Evolutionary conservation across 805 yeast genomes (phyloP), one percentile per base, ranked within the genome.

Genomic region (Hanseniaspora guilliermondii): DNA sequence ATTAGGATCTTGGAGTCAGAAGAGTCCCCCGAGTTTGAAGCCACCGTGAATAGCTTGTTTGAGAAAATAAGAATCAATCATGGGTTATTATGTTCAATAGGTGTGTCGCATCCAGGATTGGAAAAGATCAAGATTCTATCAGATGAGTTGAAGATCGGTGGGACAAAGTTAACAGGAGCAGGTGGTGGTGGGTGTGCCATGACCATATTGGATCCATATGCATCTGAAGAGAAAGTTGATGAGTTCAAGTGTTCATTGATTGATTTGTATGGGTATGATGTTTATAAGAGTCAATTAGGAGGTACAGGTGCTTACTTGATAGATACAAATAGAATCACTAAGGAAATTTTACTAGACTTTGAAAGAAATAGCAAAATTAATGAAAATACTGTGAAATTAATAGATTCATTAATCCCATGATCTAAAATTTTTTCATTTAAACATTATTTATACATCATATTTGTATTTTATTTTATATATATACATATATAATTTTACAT

Each of bases 171-270:
- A 53, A 93, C 98, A 0, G 98, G 98, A 41, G 98, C 98, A 0
- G 98, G 98, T 36, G 98, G 98, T 21, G 98, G 98, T 49, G 98
- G 98, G 2, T 93, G 98, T 72, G 95, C 97, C 11, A 83, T 93
- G 55, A 93, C 97, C 0, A 69, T 93, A 38, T 72, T 89, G 16
- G 71, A 77, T 47, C 45, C 55, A 12, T 60, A 61, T 17, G 79
- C 76, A 40, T 60, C 61, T 0, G 72, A 66, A 19, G 64, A 60
- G 1, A 67, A 64, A 3, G 63, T 63, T 17, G 61, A 63, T 1
- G 67, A 67, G 24, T 66, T 66, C 56, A 64, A 58, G 44, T 60
- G 62, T 7, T 62, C 60, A 19, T 60, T 74, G 36, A 65, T 70
- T 11, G 64, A 64, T 1, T 58, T 61, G 0, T 70, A 73, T 49